Percentiles rank a stretch among this genome's conserved stretches.
Conservation (phyloP, 768 basidiomycete species). For the Lactifluus rugatus region DNA sequence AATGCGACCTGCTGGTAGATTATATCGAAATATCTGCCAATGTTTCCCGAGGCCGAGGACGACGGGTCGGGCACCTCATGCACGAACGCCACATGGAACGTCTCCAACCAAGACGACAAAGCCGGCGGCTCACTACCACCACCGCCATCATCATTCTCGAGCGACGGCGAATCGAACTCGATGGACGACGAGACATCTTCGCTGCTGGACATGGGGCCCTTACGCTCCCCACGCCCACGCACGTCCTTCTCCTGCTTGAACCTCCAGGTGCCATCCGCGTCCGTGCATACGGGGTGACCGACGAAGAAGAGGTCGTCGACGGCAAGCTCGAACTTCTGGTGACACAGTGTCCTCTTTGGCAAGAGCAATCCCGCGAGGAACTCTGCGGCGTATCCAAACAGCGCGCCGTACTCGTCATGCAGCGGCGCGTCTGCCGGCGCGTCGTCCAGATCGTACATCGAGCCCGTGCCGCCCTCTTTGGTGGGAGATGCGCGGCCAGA, state of each 20-base stretch:
- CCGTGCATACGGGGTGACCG: conserved; percentile 86
- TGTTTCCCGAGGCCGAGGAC: conserved; percentile 67
- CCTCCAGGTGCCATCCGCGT: conserved; percentile 62
- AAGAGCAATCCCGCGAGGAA: conserved; percentile 76
- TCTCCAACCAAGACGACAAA: conserved; percentile 49
- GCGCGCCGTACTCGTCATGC: conserved; percentile 47
- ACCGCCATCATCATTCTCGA: neutral
- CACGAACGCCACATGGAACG: conserved; percentile 80
- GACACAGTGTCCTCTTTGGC: conserved; percentile 71
- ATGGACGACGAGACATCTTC: conserved; percentile 27
- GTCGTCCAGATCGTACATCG: conserved; percentile 28
- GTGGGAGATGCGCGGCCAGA: conserved; percentile 46
- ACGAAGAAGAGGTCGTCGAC: conserved; percentile 90
- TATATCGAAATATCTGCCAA: conserved; percentile 72
- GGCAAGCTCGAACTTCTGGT: conserved; percentile 88
- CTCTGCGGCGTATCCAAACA: conserved; percentile 75
- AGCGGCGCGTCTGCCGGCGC: conserved; percentile 10
- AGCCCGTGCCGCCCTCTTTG: conserved; percentile 27
- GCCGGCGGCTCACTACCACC: neutral
- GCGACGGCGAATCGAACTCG: conserved; percentile 22
- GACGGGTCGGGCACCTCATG: conserved; percentile 87
- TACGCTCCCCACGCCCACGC: conserved; percentile 43
- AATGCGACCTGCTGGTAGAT: conserved; percentile 87
- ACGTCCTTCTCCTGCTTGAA: conserved; percentile 59
- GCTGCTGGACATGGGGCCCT: conserved; percentile 27